Evolutionary conservation across 257 asterid species (phyloP).

Genomic region (Solanum chaucha): DNA sequence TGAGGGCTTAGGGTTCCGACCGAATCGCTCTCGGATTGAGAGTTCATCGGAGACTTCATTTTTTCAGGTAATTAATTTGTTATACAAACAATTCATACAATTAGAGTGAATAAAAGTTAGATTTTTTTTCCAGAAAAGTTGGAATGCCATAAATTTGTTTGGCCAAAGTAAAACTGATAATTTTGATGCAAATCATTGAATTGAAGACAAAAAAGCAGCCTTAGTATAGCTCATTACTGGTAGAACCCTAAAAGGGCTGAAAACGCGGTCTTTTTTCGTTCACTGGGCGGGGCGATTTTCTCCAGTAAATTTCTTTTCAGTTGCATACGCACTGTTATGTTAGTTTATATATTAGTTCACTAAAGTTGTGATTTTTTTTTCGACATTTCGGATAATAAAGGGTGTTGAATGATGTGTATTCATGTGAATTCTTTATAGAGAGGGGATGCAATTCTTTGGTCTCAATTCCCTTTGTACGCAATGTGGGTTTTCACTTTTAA

Average conservation of each 20-base stretch:
- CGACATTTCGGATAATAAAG: not conserved
- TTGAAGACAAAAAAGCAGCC: not conserved
- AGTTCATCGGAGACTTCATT: not conserved
- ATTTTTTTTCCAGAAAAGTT: not conserved
- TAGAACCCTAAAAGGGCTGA: not conserved
- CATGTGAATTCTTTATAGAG: not conserved
- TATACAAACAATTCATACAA: not conserved
- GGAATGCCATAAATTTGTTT: not conserved
- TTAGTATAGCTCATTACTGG: not conserved
- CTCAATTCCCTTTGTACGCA: not conserved
- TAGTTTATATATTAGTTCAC: not conserved
- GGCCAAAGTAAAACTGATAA: not conserved
- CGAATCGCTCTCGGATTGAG: not conserved
- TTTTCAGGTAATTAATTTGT: not conserved
- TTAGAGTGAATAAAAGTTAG: not conserved
- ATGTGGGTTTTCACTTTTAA: not conserved
- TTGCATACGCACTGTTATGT: not conserved
- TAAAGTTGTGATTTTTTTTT: not conserved
- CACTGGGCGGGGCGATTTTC: not conserved
- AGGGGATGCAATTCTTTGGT: not conserved
- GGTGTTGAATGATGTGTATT: not conserved
- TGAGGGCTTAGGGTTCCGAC: not conserved
- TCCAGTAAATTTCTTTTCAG: constrained; percentile 14
- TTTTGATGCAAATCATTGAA: not conserved
- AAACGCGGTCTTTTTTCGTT: not conserved